phyloP scores from a whole-genome alignment of 805 yeast species.

The Yarrowia deformans region DNA sequence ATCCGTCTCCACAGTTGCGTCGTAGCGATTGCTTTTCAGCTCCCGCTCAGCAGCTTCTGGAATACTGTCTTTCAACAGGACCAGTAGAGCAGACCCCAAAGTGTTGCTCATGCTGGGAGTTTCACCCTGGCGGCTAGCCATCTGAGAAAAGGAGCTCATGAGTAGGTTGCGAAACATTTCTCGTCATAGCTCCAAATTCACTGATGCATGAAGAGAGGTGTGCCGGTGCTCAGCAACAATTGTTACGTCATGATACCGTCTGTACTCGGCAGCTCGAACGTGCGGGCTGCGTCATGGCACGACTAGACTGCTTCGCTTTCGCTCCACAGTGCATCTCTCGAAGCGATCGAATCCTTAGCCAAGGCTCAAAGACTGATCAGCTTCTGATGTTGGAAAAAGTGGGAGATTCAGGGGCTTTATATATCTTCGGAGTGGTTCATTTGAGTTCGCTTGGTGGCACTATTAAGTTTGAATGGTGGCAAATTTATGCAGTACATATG shows the following conservation, averaged over 20 bases:
- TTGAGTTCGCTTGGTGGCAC: not conserved
- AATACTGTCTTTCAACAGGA: not conserved
- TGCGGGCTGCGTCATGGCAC: not conserved
- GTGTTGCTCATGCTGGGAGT: too few species aligned
- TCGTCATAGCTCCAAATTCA: not conserved
- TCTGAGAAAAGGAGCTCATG: not conserved
- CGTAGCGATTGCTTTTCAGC: not conserved
- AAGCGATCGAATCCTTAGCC: not conserved
- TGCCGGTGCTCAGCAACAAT: too few species aligned
- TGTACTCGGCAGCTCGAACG: too few species aligned
- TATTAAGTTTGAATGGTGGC: too few species aligned
- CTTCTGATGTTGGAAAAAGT: not conserved
- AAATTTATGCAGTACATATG: not conserved
- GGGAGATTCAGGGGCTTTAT: not conserved
- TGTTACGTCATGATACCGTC: too few species aligned
- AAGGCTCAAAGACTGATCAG: not conserved
- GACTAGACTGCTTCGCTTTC: not conserved
- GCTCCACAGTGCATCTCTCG: not conserved
- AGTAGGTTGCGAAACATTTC: not conserved
- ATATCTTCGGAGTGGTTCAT: too few species aligned
- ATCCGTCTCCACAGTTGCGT: not conserved
- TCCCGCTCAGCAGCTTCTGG: not conserved
- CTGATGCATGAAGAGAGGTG: too few species aligned
- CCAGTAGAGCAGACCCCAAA: too few species aligned
- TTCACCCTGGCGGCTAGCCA: not conserved